Base-by-base conservation (phyloP, 768 basidiomycete genomes). In the Mycena sanguinolenta region DNA sequence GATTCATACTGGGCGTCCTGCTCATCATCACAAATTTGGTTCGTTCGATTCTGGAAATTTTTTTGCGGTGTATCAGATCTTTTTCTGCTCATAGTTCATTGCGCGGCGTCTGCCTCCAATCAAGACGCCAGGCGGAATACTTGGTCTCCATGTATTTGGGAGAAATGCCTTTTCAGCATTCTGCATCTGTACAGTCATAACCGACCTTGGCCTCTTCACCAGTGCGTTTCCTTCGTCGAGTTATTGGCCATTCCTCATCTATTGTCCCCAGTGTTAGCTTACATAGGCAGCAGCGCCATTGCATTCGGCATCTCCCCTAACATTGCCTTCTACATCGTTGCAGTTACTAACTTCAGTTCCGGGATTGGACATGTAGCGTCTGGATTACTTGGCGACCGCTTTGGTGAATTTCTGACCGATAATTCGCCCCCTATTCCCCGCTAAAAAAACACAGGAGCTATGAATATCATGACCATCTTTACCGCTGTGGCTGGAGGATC, bases 161-260 rank as follows among this genome's bases (percentile, higher is more conserved):
- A 53, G 25, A 28, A 38, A 2, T 0, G 25, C 62, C 0, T 69
- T 58, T 21, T 25, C 32, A 6, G 53, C 53, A 14, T 34, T 63
- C 6, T n/a, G 27, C 27, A 4, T 79, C 9, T 80, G 84, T 1
- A 79, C 81, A 1, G 77, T 83, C 52, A 58, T 82, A 14, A 70
- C 75, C 16, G 86, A 85, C 74, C 81, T 90, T 21, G 88, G 88
- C 86, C 74, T 86, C n/a, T n/a, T n/a, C n/a, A n/a, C n/a, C n/a
- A n/a, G n/a, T n/a, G n/a, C n/a, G n/a, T n/a, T n/a, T n/a, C 85
- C 0, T 46, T 61, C 63, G n/a, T 8, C 57, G 49, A 2, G 19
- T 19, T 36, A 2, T 19, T n/a, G 21, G 3, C n/a, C 12, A 0
- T 12, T 21, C 32, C 1, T 0, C 2, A 16, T 14, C 30, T 14